phyloP scores from a whole-genome alignment of 2,329 filamentous ascomycete species.

The Aspergillus fischeri region DNA sequence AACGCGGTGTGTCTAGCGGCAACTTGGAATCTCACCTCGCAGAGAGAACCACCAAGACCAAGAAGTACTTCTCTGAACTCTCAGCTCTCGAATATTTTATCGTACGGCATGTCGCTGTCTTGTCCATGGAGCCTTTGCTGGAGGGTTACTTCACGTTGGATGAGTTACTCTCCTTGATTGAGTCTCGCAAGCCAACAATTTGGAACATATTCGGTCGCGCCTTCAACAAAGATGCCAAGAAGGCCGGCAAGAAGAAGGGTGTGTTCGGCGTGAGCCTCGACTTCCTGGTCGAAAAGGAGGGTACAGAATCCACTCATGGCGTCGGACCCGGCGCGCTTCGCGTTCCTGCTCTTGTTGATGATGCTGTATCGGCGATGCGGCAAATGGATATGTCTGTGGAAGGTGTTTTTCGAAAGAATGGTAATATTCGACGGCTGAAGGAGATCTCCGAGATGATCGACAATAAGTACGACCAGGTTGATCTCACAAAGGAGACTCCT shows the following conservation, averaged over 20 bases:
- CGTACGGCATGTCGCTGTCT: slow-evolving; percentile 86
- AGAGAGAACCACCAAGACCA: slow-evolving; percentile 57
- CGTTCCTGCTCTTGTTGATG: slow-evolving; percentile 91
- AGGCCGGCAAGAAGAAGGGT: slow-evolving; percentile 82
- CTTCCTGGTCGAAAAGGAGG: slow-evolving; percentile 83
- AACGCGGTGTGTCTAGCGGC: slow-evolving; percentile 61
- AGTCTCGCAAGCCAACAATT: slow-evolving; percentile 88
- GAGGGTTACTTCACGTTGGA: slow-evolving; percentile 90
- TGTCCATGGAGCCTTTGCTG: slow-evolving; percentile 90
- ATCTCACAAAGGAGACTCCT: slow-evolving; percentile 82
- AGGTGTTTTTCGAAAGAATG: slow-evolving; percentile 98
- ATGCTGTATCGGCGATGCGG: slow-evolving; percentile 88
- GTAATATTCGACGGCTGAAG: slow-evolving; percentile 90
- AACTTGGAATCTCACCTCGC: slow-evolving; percentile 41
- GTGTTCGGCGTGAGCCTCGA: slow-evolving; percentile 90
- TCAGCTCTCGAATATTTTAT: slow-evolving; percentile 97
- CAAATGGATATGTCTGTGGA: slow-evolving; percentile 99
- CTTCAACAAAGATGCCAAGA: slow-evolving; percentile 73
- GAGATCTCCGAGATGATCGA: slow-evolving; percentile 85
- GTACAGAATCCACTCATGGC: slow-evolving; percentile 95
- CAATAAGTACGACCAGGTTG: slow-evolving; percentile 76
- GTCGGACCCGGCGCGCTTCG: slow-evolving; percentile 87
- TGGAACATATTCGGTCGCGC: slow-evolving; percentile 98
- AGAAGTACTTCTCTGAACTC: slow-evolving; percentile 93
- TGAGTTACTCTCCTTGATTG: slow-evolving; percentile 86